A percentile compares a stretch with the other conserved stretches of the same genome.
phyloP scores from a whole-genome alignment of 371 early-diverging fungal genomes.

The Rhizomucor miehei region DNA sequence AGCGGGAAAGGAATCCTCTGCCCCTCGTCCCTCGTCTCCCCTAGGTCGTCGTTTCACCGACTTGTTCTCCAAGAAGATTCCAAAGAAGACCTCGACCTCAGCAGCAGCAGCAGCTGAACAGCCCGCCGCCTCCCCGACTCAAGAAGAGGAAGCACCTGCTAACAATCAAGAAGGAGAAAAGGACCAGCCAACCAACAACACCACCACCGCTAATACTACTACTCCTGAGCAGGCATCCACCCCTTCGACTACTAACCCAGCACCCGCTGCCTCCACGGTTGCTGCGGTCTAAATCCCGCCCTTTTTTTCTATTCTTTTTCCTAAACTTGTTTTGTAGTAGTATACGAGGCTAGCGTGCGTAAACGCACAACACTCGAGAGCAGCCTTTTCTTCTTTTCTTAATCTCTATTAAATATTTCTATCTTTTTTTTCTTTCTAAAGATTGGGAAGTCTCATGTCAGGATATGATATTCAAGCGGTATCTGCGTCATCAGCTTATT shows the following conservation, averaged over 20 bases:
- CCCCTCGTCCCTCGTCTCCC: conserved; percentile 5
- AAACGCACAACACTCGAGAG: neutral
- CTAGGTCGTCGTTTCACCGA: conserved; percentile 11
- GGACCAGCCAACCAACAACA: neutral
- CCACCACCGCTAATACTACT: neutral
- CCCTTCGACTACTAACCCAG: neutral
- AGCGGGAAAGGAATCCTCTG: no score
- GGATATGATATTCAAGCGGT: no score
- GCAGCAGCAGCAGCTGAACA: no score
- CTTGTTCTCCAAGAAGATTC: conserved; percentile 6
- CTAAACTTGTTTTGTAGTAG: neutral
- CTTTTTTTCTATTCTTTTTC: conserved; percentile 3
- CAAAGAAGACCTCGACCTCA: neutral
- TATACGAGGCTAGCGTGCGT: neutral
- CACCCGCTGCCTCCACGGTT: conserved; percentile 2
- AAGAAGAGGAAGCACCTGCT: neutral
- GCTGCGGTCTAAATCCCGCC: conserved; percentile 1
- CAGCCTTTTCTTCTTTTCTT: neutral
- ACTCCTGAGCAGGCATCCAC: conserved; percentile 5
- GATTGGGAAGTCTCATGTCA: no score
- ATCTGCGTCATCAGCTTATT: no score
- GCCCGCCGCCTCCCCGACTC: neutral
- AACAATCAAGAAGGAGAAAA: conserved; percentile 4
- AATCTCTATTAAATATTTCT: neutral
- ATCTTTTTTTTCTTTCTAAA: neutral